Evolutionary conservation across 108 stramenopile genomes (phyloP).

Genomic region (Fistulifera solaris): DNA sequence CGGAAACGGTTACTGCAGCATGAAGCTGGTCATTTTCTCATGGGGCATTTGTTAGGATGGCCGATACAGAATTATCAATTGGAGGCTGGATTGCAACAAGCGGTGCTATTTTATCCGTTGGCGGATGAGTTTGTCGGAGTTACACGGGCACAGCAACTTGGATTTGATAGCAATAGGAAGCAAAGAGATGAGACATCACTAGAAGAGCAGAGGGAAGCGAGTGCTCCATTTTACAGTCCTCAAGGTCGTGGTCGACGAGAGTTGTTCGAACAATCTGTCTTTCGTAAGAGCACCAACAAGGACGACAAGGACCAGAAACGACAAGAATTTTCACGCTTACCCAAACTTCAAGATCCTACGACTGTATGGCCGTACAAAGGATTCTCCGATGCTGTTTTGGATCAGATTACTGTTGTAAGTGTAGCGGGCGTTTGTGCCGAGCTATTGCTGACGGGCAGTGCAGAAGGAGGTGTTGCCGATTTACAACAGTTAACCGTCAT

Average conservation of each 20-base stretch:
- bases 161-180: conserved; percentile 37
- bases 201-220: conserved; percentile 1
- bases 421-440: conserved; percentile 81
- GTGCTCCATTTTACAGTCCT: conserved; percentile 50
- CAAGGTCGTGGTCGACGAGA: conserved; percentile 42
- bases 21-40: conserved; percentile 79
- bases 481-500: conserved; percentile 25
- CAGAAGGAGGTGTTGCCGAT: conserved; percentile 68
- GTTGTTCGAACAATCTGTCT: conserved; percentile 40
- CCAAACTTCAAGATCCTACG: conserved; percentile 44
- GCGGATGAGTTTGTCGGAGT: conserved; percentile 47
- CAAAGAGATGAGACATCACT: neutral
- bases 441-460: conserved; percentile 53
- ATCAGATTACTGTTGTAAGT: conserved; percentile 62
- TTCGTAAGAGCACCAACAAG: conserved; percentile 44
- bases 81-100: conserved; percentile 71
- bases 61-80: conserved; percentile 56
- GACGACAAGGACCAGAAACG: conserved; percentile 39
- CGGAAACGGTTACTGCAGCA: conserved; percentile 76
- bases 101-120: conserved; percentile 80
- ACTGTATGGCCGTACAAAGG: conserved; percentile 74
- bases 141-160: conserved; percentile 45
- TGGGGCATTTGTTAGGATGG: conserved; percentile 65
- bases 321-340: conserved; percentile 38
- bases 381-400: conserved; percentile 66